Percentiles rank a stretch among this genome's conserved stretches.
Evolutionary conservation across 306 rosid species (phyloP).

Genomic region (Mimosa bimucronata): DNA sequence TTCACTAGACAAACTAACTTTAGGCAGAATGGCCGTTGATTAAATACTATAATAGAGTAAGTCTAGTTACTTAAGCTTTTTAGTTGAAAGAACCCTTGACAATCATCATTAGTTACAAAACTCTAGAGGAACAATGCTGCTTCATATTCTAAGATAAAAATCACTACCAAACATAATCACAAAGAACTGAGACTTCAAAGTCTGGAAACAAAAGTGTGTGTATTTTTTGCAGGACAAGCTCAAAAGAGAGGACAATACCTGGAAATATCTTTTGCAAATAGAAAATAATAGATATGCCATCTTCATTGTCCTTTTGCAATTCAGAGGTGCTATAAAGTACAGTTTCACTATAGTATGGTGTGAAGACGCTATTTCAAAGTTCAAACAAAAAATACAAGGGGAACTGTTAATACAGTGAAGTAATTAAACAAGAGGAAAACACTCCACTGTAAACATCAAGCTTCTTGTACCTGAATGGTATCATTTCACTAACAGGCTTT

Average conservation of each 20-base stretch:
- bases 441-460: slow-evolving; percentile 7
- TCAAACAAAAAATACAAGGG: slow-evolving; percentile 37
- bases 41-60: background rate
- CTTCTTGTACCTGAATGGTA: slow-evolving; percentile 72
- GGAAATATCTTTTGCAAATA: slow-evolving; percentile 99
- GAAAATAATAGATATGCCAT: slow-evolving; percentile 89
- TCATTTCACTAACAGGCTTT: slow-evolving; percentile 90
- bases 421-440: background rate
- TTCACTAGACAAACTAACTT: background rate
- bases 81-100: background rate
- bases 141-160: slow-evolving; percentile 1
- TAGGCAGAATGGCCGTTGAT: background rate
- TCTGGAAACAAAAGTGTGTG: background rate
- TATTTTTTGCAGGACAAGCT: background rate
- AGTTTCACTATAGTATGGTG: slow-evolving; percentile 98
- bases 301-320: slow-evolving; percentile 87
- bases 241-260: slow-evolving; percentile 55
- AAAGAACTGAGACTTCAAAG: background rate
- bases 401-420: slow-evolving; percentile 20
- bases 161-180: background rate
- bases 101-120: background rate
- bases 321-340: slow-evolving; percentile 88
- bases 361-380: slow-evolving; percentile 77
- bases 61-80: background rate
- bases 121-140: background rate